A percentile compares a stretch with the other conserved stretches of the same genome.
These are phyloP conservation scores for Allomyces macrogynus DNA, from an alignment of 192 early-diverging fungal genomes.

Conservation along the genomic window DNA sequence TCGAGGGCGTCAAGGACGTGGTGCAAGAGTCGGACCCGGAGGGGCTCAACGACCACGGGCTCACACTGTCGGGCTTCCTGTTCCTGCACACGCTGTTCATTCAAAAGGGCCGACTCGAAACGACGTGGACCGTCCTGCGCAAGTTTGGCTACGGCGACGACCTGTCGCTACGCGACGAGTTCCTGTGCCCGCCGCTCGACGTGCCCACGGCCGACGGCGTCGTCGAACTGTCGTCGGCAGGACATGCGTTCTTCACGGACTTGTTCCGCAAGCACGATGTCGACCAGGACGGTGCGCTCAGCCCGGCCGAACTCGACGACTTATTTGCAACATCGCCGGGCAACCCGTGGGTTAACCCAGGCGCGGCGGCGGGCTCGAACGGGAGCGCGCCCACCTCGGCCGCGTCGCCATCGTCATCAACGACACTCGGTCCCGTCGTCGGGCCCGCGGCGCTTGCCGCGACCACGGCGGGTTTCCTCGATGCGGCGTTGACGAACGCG, in stretches of 20 bases:
- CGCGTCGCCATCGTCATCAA: too few species aligned
- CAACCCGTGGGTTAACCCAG: conserved; percentile 81
- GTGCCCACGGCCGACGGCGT: conserved; percentile 65
- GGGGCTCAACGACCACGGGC: conserved; percentile 63
- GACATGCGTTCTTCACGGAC: conserved; percentile 88
- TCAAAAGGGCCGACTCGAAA: conserved; percentile 87
- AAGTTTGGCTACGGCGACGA: conserved; percentile 96
- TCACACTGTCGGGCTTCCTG: conserved; percentile 81
- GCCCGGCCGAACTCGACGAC: conserved; percentile 55
- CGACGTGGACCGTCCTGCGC: conserved; percentile 92
- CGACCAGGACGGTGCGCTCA: conserved; percentile 93
- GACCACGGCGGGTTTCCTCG: too few species aligned
- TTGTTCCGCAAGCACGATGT: conserved; percentile 82
- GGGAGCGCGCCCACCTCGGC: too few species aligned
- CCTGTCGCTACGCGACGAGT: conserved; percentile 75
- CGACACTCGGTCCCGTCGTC: too few species aligned
- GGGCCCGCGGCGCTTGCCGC: too few species aligned
- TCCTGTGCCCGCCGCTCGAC: conserved; percentile 65
- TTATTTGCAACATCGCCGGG: conserved; percentile 78
- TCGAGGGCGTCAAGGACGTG: conserved; percentile 90
- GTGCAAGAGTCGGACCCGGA: conserved; percentile 69
- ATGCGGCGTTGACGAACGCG: conserved; percentile 43
- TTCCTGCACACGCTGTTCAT: conserved; percentile 93
- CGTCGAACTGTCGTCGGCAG: conserved; percentile 79
- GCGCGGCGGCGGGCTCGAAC: conserved; percentile 67